These are phyloP conservation scores for Lepidium sativum DNA, from an alignment of 345 rosid genomes.

Conservation along the genomic window DNA sequence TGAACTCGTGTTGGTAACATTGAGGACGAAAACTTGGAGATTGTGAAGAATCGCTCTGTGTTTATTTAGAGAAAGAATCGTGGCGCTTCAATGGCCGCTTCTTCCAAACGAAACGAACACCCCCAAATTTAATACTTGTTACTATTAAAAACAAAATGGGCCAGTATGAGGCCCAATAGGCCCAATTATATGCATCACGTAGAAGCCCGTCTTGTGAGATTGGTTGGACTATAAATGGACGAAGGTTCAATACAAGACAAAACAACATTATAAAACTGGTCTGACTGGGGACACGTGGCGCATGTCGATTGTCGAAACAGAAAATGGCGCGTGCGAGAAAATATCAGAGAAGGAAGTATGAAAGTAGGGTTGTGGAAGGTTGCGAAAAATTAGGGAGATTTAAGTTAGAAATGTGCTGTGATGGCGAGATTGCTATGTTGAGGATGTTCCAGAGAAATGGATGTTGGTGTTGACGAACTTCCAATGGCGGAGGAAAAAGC, in stretches of 20 bases:
- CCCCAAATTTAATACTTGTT: neutral
- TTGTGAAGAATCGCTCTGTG: neutral
- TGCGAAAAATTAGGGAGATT: neutral
- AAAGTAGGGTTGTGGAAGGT: slow-evolving; percentile 3
- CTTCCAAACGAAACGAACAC: neutral
- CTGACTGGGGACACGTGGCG: neutral
- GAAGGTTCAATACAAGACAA: too few relatives aligned
- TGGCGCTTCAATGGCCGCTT: slow-evolving; percentile 30
- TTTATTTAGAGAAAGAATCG: neutral
- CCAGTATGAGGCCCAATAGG: neutral
- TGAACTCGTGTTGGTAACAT: neutral
- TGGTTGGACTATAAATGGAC: too few relatives aligned
- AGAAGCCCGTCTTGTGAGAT: too few relatives aligned
- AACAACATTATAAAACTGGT: too few relatives aligned
- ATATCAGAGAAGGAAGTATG: neutral
- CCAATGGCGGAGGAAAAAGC: slow-evolving; percentile 20
- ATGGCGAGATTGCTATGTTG: slow-evolving; percentile 16
- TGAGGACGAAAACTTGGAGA: neutral
- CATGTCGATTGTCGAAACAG: neutral
- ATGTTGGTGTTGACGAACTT: slow-evolving; percentile 8
- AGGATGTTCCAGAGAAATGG: slow-evolving; percentile 15
- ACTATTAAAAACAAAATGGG: neutral
- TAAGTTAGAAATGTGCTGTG: neutral
- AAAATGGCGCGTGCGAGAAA: neutral
- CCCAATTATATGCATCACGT: neutral